phyloP scores from a whole-genome alignment of 1,284 basidiomycete species.

The Lignosus rhinocerotis region DNA sequence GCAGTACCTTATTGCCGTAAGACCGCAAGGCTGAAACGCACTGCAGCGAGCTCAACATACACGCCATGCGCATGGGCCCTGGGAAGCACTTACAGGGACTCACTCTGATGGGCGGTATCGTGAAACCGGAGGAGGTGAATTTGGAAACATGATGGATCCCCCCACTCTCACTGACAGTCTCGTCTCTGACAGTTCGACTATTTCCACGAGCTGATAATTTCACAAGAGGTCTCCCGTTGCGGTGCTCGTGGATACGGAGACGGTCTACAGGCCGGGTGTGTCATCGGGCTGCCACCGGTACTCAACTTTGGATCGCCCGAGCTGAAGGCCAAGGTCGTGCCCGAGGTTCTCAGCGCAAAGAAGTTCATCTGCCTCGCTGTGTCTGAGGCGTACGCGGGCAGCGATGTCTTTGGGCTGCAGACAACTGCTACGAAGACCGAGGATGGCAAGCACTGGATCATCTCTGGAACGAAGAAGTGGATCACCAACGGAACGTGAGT shows the following conservation, averaged over 20 bases:
- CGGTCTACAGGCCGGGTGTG: conserved; percentile 58
- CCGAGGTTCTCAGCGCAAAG: conserved; percentile 79
- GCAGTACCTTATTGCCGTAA: not conserved
- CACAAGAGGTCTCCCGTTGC: conserved; percentile 80
- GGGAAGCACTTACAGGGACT: conserved; percentile 84
- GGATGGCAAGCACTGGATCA: conserved; percentile 84
- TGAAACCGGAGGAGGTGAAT: conserved; percentile 83
- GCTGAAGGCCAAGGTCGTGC: conserved; percentile 76
- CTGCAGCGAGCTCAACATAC: conserved; percentile 64
- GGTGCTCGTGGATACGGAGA: conserved; percentile 64
- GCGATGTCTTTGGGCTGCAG: conserved; percentile 82
- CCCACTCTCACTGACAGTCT: not conserved
- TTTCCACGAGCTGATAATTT: conserved; percentile 88
- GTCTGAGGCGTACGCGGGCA: conserved; percentile 80
- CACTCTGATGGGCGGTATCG: conserved; percentile 77
- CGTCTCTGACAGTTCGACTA: conserved; percentile 67
- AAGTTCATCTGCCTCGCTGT: conserved; percentile 86
- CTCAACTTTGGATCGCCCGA: conserved; percentile 83
- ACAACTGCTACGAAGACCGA: conserved; percentile 82
- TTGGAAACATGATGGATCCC: not conserved
- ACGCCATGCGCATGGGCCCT: conserved; percentile 90
- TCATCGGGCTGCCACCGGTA: conserved; percentile 45
- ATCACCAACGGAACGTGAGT: conserved; percentile 78
- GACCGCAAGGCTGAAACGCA: not conserved
- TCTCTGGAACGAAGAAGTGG: conserved; percentile 85